Evolutionary conservation across 805 yeast species (phyloP).

Genomic region (Candida morakotiae): DNA sequence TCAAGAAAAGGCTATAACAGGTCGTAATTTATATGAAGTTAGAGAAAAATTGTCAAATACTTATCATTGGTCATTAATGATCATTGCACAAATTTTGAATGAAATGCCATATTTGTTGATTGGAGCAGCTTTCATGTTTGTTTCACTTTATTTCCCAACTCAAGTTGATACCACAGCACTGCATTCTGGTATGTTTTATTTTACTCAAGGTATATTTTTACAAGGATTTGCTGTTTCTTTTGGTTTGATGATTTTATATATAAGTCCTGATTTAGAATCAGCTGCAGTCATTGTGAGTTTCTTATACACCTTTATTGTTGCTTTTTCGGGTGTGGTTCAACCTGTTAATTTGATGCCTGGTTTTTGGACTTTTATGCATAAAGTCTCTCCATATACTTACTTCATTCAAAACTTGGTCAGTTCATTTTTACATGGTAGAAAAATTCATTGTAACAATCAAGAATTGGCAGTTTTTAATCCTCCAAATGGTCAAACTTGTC

Average conservation of each 20-base stretch:
- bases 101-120: conserved; percentile 56
- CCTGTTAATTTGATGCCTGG: conserved; percentile 60
- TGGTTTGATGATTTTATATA: conserved; percentile 43
- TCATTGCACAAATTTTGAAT: conserved; percentile 48
- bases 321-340: conserved; percentile 71
- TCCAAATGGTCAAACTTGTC: conserved; percentile 63
- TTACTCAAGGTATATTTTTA: conserved; percentile 24
- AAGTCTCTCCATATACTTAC: conserved; percentile 69
- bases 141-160: conserved; percentile 49
- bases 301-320: conserved; percentile 51
- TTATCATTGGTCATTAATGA: conserved; percentile 63
- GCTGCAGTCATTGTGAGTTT: conserved; percentile 59
- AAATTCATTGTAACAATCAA: conserved; percentile 34
- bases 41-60: conserved; percentile 70
- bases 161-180: conserved; percentile 40
- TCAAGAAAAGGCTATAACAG: conserved; percentile 52
- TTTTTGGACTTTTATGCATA: conserved; percentile 84
- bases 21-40: conserved; percentile 64
- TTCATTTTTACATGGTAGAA: conserved; percentile 42
- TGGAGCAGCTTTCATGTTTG: conserved; percentile 26
- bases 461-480: conserved; percentile 29
- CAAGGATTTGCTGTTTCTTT: conserved; percentile 29
- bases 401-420: conserved; percentile 54
- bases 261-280: conserved; percentile 62
- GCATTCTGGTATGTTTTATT: conserved; percentile 33